Conservation (phyloP, 768 basidiomycete genomes). For the Rhodosporidiobolus odoratus region DNA sequence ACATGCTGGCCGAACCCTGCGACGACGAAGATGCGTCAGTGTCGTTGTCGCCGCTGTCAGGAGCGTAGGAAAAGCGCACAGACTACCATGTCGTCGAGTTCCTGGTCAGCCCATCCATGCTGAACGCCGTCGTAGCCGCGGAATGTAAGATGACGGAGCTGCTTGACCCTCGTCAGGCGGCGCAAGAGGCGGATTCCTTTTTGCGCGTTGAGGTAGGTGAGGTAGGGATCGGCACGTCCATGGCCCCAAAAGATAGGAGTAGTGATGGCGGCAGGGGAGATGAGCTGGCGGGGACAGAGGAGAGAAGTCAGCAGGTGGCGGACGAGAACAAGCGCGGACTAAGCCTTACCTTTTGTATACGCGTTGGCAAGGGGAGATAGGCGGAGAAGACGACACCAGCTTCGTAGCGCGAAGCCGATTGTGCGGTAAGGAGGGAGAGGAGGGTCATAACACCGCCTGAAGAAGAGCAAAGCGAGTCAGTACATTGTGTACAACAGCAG, state of each 20-base stretch:
- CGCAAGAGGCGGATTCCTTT: neutral
- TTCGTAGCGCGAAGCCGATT: conserved; percentile 5
- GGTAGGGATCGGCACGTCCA: conserved; percentile 13
- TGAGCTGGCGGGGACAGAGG: neutral
- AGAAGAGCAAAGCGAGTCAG: neutral
- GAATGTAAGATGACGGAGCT: neutral
- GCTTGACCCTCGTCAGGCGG: neutral
- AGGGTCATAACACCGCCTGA: conserved; percentile 34
- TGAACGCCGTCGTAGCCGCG: conserved; percentile 2
- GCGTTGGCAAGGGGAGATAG: conserved; percentile 10
- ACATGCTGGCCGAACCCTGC: neutral
- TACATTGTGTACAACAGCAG: neutral
- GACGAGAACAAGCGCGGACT: no score
- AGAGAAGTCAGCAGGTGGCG: neutral
- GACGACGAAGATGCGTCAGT: neutral
- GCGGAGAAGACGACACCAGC: conserved; percentile 17
- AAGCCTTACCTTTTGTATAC: neutral
- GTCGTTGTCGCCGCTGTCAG: neutral
- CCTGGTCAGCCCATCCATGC: conserved; percentile 16
- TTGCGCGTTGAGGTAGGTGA: conserved; percentile 6
- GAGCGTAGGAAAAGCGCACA: neutral
- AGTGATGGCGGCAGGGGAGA: neutral
- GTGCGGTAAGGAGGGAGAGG: conserved; percentile 3
- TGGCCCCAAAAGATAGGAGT: conserved; percentile 29
- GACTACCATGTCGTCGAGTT: conserved; percentile 10